These are phyloP conservation scores for Irpex sp. DNA, from an alignment of 1,284 basidiomycete genomes.

Conservation along the genomic window DNA sequence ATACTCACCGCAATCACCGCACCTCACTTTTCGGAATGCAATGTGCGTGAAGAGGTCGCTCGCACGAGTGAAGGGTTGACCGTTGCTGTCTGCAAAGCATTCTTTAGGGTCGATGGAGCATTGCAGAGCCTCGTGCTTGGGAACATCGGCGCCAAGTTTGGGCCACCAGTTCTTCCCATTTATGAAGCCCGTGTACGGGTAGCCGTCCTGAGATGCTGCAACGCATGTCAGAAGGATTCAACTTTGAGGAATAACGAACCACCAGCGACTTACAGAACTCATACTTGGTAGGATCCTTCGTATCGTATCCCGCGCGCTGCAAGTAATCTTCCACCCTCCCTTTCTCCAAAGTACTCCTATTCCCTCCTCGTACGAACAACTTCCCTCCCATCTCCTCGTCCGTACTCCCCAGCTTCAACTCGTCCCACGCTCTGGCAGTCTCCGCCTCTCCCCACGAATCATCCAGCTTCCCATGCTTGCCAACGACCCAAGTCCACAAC, in stretches of 20 bases:
- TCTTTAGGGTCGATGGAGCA: conserved; percentile 21
- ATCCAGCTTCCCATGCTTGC: conserved; percentile 25
- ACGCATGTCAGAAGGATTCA: neutral
- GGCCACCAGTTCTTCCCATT: conserved; percentile 16
- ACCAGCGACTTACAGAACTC: conserved; percentile 22
- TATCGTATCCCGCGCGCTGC: conserved; percentile 15
- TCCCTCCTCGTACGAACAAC: conserved; percentile 12
- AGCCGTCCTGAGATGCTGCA: conserved; percentile 27
- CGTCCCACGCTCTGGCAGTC: conserved; percentile 30
- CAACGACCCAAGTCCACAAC: conserved; percentile 40
- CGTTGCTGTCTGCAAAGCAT: conserved; percentile 20
- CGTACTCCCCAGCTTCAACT: conserved; percentile 25
- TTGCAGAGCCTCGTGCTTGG: conserved; percentile 6
- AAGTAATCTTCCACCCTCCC: conserved; percentile 18
- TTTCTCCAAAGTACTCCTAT: conserved; percentile 17
- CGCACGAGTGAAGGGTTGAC: conserved; percentile 12
- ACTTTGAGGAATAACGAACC: neutral
- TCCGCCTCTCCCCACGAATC: conserved; percentile 26
- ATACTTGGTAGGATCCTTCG: conserved; percentile 20
- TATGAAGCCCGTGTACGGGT: conserved; percentile 21
- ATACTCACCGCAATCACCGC: conserved; percentile 38
- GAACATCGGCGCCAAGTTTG: conserved; percentile 7
- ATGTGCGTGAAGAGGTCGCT: conserved; percentile 16
- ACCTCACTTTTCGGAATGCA: conserved; percentile 7
- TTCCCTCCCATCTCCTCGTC: conserved; percentile 10